Evolutionary conservation across 371 early-diverging fungal species (phyloP).

Genomic region (Mortierella sp.): DNA sequence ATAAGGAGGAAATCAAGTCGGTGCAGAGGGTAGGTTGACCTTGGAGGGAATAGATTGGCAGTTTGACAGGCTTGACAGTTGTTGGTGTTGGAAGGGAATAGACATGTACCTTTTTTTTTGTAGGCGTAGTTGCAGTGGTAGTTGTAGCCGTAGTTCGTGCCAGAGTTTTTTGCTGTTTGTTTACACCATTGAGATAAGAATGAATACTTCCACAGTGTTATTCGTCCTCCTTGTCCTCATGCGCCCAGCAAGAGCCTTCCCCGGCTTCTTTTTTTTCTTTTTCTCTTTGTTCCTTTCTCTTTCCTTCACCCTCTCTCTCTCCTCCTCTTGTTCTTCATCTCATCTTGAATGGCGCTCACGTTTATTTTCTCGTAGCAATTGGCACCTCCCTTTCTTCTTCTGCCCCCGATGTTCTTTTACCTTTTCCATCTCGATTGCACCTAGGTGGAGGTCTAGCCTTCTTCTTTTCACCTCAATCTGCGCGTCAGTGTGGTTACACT

Average conservation of each 20-base stretch:
- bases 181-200: not conserved
- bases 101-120: not conserved
- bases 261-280: too few relatives aligned
- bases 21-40: not conserved
- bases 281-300: not conserved
- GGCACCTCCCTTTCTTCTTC: not conserved
- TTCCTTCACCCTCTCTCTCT: not conserved
- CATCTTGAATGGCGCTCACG: not conserved
- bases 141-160: not conserved
- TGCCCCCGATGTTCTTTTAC: not conserved
- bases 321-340: not conserved
- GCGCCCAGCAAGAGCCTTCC: not conserved
- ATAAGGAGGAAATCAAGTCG: not conserved
- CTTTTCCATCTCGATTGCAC: not conserved
- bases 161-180: not conserved
- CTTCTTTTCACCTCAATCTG: not conserved
- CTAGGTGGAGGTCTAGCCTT: not conserved
- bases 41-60: not conserved
- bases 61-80: too few relatives aligned
- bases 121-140: too few relatives aligned
- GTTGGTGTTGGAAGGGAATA: too few relatives aligned
- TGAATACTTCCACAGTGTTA: not conserved
- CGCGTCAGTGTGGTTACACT: not conserved
- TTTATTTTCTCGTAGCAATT: not conserved
- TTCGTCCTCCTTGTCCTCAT: too few relatives aligned